phyloP scores from a whole-genome alignment of 345 rosid genomes.

The Streptanthus diversifolius region DNA sequence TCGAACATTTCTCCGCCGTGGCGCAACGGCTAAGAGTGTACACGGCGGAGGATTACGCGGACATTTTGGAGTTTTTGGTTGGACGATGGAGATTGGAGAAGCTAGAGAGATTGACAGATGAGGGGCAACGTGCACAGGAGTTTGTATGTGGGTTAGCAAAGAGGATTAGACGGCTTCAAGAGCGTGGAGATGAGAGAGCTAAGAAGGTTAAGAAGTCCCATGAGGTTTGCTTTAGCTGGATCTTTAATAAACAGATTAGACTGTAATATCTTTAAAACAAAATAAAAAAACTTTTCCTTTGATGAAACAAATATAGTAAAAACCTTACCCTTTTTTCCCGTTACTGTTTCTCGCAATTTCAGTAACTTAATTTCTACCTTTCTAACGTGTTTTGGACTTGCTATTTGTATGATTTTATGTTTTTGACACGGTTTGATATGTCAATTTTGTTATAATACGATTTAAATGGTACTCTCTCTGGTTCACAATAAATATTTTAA shows the following conservation, averaged over 20 bases:
- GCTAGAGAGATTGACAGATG: conserved; percentile 53
- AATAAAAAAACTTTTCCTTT: background rate
- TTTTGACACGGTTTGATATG: too few relatives aligned
- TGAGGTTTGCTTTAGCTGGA: conserved; percentile 57
- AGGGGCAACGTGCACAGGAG: conserved; percentile 58
- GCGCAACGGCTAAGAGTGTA: conserved; percentile 68
- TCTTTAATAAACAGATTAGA: conserved; percentile 47
- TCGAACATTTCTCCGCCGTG: conserved; percentile 58
- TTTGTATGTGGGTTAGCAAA: conserved; percentile 55
- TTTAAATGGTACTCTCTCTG: too few relatives aligned
- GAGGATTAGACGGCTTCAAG: conserved; percentile 57
- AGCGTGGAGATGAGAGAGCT: conserved; percentile 56
- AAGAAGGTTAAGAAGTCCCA: conserved; percentile 40
- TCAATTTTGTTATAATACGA: too few relatives aligned
- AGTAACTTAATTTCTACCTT: too few relatives aligned
- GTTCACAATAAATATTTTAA: too few relatives aligned
- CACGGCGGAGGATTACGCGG: conserved; percentile 66
- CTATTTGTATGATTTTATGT: too few relatives aligned
- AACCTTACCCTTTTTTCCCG: too few relatives aligned
- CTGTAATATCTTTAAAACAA: conserved; percentile 9
- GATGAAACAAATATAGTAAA: too few relatives aligned
- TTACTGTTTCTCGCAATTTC: too few relatives aligned
- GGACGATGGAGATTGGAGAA: conserved; percentile 65
- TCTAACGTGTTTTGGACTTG: too few relatives aligned
- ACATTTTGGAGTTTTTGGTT: conserved; percentile 55